phyloP scores from a whole-genome alignment of 495 filamentous ascomycete species.

The Penicillium coffeae region DNA sequence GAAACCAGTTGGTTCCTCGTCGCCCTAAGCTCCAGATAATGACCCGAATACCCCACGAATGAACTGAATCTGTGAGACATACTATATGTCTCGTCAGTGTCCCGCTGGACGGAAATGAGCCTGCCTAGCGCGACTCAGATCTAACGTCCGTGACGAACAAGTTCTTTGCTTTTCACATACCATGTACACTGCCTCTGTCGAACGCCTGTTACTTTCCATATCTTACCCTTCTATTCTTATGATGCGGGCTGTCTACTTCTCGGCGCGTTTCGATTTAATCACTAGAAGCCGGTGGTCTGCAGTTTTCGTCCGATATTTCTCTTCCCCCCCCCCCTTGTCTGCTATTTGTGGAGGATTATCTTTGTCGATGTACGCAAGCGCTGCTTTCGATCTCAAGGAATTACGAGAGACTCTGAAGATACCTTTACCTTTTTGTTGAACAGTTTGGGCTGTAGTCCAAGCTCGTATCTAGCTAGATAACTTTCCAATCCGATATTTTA shows the following conservation, averaged over 20 bases:
- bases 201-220: not conserved
- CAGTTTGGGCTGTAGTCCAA: not conserved
- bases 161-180: not conserved
- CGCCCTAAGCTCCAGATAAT: constrained; percentile 11
- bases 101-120: constrained; percentile 24
- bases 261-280: not conserved
- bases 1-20: constrained; percentile 27
- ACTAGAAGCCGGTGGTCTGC: not conserved
- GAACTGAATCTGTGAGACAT: constrained; percentile 4
- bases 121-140: constrained; percentile 12
- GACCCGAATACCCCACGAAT: constrained; percentile 1
- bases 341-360: not conserved
- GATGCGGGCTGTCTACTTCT: not conserved
- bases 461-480: not conserved
- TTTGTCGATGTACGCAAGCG: not conserved
- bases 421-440: not conserved
- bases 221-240: not conserved
- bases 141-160: constrained; percentile 25
- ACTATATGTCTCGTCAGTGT: constrained; percentile 9
- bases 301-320: not conserved
- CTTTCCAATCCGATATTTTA: not conserved
- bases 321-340: constrained; percentile 3
- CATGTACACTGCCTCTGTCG: not conserved
- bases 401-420: not conserved
- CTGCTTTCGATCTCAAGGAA: not conserved